These are phyloP conservation scores for Rhynchosporium secalis DNA, from an alignment of 2,329 filamentous ascomycete species.

Conservation along the genomic window DNA sequence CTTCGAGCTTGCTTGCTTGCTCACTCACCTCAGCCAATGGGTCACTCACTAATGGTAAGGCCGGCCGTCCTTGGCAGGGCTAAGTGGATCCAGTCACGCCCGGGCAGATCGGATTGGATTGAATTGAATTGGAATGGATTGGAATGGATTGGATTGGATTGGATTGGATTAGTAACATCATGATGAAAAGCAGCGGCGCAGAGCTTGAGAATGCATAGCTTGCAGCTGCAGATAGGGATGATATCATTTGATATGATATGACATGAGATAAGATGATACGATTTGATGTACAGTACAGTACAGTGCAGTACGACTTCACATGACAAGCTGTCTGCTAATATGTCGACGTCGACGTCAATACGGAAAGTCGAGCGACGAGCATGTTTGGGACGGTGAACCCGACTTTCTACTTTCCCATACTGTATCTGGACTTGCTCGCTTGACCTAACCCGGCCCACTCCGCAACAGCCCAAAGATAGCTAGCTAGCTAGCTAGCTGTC, in stretches of 20 bases:
- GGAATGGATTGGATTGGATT: too few relatives aligned
- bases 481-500: neutral
- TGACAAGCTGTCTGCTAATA: neutral
- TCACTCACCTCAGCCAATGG: neutral
- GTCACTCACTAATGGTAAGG: neutral
- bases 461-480: neutral
- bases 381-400: too few relatives aligned
- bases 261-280: neutral
- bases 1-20: neutral
- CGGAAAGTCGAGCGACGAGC: too few relatives aligned
- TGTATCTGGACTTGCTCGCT: neutral
- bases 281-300: neutral
- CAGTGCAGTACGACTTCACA: neutral
- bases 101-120: too few relatives aligned
- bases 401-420: neutral
- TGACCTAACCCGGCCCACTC: too few relatives aligned
- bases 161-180: too few relatives aligned
- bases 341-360: neutral
- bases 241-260: too few relatives aligned
- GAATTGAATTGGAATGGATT: too few relatives aligned
- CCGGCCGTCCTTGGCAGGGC: slow-evolving; percentile 5
- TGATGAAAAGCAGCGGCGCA: too few relatives aligned
- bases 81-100: neutral
- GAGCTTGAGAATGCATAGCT: neutral
- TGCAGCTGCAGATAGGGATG: slow-evolving; percentile 1